Evolutionary conservation across 2,329 filamentous ascomycete species (phyloP), one percentile per base, ranked within the genome.

Genomic region (Botryotinia calthae): DNA sequence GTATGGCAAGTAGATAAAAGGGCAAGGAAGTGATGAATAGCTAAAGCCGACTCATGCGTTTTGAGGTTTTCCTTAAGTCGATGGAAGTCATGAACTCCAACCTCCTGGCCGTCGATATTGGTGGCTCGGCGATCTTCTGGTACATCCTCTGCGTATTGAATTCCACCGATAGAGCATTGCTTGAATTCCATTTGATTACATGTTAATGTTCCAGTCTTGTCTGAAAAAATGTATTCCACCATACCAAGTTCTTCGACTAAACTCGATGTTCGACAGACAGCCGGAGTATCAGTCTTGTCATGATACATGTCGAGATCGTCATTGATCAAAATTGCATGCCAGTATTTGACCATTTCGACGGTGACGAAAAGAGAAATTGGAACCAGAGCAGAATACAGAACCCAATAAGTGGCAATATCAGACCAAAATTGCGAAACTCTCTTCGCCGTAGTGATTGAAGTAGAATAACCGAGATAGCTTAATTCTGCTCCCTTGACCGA

Each of bases 161-260:
- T 91, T 40, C 96, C 96, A 40, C 90, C 93, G 80, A 99, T 98
- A 0, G 93, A 92, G 79, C 93, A 97, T 82, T 98, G 94, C 81
- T 94, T 94, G 82, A 98, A 99, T 82, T 98, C 95, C 96, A 99
- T 98, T 87, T 94, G 91, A 81, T 98, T 98, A 84, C 95, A 97
- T n/a, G 95, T 98, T 79, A 98, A 85, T 6, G 95, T 98, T 61
- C 95, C 95, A 1, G 95, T 98, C 85, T 98, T 98, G 85, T 98
- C 95, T 0, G 94, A 98, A 82, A 99, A 99, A 76, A 99, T 96
- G 79, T 97, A 99, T 80, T 98, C 96, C 62, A 99, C 97, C 87
- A 98, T 97, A 72, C 96, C 96, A 62, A 99, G 84, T 80, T 99
- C 97, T 83, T 99, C 96, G 18, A 99, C 96, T 80, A 99, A 85